A percentile compares a stretch with the other conserved stretches of the same genome.
These are phyloP conservation scores for Neonectria punicea DNA, from an alignment of 2,329 filamentous ascomycete genomes.

Conservation along the genomic window DNA sequence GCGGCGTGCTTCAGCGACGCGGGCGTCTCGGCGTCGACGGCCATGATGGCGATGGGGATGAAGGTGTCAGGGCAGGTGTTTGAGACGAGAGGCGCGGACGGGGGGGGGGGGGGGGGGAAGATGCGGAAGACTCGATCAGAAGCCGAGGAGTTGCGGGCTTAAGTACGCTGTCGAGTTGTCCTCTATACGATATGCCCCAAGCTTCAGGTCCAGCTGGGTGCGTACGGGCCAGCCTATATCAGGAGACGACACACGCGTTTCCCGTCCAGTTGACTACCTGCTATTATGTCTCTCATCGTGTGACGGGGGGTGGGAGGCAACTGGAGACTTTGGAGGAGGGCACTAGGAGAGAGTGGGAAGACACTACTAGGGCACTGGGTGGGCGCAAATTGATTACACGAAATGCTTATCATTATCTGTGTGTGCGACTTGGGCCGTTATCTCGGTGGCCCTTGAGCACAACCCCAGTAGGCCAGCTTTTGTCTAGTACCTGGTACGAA, in stretches of 20 bases:
- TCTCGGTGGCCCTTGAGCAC: slow-evolving; percentile 8
- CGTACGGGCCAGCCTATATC: slow-evolving; percentile 22
- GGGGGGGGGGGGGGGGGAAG: neutral
- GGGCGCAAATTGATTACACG: slow-evolving; percentile 15
- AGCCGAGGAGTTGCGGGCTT: slow-evolving; percentile 10
- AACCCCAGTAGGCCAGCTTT: neutral
- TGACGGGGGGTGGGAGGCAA: neutral
- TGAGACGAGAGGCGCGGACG: slow-evolving; percentile 2
- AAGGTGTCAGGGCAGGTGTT: neutral
- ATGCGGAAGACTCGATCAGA: neutral
- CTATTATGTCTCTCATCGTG: slow-evolving; percentile 7
- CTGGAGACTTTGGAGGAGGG: too few relatives aligned
- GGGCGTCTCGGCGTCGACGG: slow-evolving; percentile 40
- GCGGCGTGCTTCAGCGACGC: slow-evolving; percentile 37
- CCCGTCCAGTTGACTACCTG: neutral
- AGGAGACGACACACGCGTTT: slow-evolving; percentile 21
- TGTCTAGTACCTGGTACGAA: slow-evolving; percentile 8
- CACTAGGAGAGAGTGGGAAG: too few relatives aligned
- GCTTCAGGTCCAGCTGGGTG: neutral
- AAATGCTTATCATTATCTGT: slow-evolving; percentile 12
- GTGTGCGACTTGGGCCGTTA: slow-evolving; percentile 11
- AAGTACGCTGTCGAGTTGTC: slow-evolving; percentile 3
- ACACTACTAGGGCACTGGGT: slow-evolving; percentile 3
- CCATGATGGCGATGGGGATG: slow-evolving; percentile 32
- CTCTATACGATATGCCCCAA: neutral